Base-by-base conservation (phyloP, 2,329 filamentous ascomycete species). In the Rutstroemia sp. region DNA sequence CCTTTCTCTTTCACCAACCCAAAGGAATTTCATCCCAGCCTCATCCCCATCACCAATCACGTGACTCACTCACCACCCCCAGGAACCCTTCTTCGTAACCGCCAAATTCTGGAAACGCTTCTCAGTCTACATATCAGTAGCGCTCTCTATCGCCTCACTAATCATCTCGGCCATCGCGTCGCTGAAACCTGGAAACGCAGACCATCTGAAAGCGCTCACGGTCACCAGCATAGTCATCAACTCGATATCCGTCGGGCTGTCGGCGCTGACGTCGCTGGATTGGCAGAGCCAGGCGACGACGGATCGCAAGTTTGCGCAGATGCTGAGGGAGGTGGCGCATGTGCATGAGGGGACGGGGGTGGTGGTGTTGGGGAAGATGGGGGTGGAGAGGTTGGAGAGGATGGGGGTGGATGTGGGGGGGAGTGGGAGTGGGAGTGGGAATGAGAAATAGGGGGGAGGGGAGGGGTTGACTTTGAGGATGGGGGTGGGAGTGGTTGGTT, bases 41-140 rank as follows among this genome's bases (percentile, higher is more conserved):
- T 40, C 17, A 19, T 40, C 39, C 16, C 16, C 19, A 12, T 4
- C 19, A 17, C 23, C 19, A 10, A 21, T 21, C 42, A 45, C 42
- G 42, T 45, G 42, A 2, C 8, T 3, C 42, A 45, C 19, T 5
- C 19, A 6, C 4, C 19, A 40, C 39, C n/a, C 4, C 2, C 17
- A 63, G 57, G 48, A 48, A 48, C 56, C 57, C 5, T 61, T 56
- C n/a, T 63, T 58, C 39, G 14, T 58, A 5, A 64, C 62, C 5
- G 61, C 60, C 2, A 54, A 23, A 39, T 65, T 66, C 57, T 64
- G 63, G 62, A 67, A 67, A 58, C 64, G 64, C 6, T 59, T 64
- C 56, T 60, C 60, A 0, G 65, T 67, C 23, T 47, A 59, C 17
- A 19, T 58, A 1, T 62, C 65, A 17, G 60, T 67, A 1, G 17